Percentiles rank a stretch among this genome's conserved stretches.
These are phyloP conservation scores for Fusarium annulatum DNA, from an alignment of 2,329 filamentous ascomycete genomes.

Conservation along the genomic window DNA sequence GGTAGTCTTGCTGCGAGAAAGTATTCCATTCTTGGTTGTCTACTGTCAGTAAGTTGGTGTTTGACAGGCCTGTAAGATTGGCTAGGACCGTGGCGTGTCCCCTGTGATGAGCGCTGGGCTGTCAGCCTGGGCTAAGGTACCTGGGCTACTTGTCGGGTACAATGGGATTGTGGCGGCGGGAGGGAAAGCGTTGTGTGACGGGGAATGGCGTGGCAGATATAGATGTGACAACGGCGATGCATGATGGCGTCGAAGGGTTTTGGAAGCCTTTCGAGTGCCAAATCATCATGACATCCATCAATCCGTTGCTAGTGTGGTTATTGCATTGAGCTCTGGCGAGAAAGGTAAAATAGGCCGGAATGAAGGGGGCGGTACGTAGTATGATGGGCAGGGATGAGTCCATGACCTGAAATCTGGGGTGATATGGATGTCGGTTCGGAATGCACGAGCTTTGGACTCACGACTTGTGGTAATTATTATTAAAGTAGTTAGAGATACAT, in stretches of 20 bases:
- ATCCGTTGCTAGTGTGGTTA: not conserved
- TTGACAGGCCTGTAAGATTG: slow-evolving; percentile 4
- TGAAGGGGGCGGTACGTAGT: slow-evolving; percentile 20
- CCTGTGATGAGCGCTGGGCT: not conserved
- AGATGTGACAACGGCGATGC: slow-evolving; percentile 28
- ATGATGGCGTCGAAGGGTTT: slow-evolving; percentile 30
- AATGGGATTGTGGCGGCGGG: slow-evolving; percentile 19
- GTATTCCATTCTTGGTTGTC: not conserved
- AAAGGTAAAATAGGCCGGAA: slow-evolving; percentile 25
- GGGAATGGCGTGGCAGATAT: slow-evolving; percentile 3
- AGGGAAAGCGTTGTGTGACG: slow-evolving; percentile 14
- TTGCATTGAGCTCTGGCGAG: not conserved
- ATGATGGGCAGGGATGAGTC: slow-evolving; percentile 17
- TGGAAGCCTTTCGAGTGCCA: slow-evolving; percentile 4
- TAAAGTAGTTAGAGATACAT: not conserved
- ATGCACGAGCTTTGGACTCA: not conserved
- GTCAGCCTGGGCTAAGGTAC: not conserved
- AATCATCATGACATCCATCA: not conserved
- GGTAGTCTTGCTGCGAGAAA: not conserved
- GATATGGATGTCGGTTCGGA: not conserved
- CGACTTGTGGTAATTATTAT: not conserved
- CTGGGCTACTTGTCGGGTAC: slow-evolving; percentile 1
- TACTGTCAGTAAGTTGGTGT: not conserved
- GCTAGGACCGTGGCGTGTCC: not conserved
- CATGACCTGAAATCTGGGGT: slow-evolving; percentile 21